Conservation (phyloP, 1,284 basidiomycete species). For the Ganoderma sp. region DNA sequence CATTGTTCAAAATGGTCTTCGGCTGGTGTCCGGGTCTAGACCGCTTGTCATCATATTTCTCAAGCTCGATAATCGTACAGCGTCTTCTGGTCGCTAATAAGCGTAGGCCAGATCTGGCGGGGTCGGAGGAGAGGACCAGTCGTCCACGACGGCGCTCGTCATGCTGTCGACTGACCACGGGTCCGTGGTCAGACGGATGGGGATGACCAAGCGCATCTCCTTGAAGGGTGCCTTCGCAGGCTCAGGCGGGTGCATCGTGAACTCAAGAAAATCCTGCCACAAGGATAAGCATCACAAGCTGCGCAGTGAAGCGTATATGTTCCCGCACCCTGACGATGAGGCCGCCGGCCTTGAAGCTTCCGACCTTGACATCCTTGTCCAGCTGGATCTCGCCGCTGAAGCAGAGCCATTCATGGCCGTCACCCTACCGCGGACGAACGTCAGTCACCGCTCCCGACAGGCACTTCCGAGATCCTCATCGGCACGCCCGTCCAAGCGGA, state of each 20-base stretch:
- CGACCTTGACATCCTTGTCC: constrained; percentile 52
- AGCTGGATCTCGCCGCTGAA: constrained; percentile 67
- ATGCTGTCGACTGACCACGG: constrained; percentile 52
- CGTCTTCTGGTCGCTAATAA: neutral
- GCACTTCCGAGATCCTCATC: constrained; percentile 1
- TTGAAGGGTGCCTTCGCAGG: constrained; percentile 58
- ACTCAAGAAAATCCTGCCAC: constrained; percentile 64
- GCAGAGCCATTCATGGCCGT: constrained; percentile 62
- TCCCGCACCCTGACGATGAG: constrained; percentile 61
- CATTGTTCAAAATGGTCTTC: neutral
- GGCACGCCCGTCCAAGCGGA: neutral
- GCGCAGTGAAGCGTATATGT: neutral
- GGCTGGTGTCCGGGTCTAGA: neutral
- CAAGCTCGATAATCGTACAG: neutral
- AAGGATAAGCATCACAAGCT: neutral
- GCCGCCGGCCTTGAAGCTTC: constrained; percentile 69
- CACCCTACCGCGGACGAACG: constrained; percentile 49
- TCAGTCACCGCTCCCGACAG: constrained; percentile 1
- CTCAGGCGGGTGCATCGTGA: constrained; percentile 64
- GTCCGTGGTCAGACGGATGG: constrained; percentile 72
- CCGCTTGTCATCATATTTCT: neutral
- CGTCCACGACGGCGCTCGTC: constrained; percentile 28
- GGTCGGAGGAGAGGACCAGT: constrained; percentile 36
- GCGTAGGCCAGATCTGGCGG: constrained; percentile 22
- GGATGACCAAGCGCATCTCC: constrained; percentile 63